These are phyloP conservation scores for Flaveria floridana DNA, from an alignment of 140 eudicot species.

Conservation along the genomic window DNA sequence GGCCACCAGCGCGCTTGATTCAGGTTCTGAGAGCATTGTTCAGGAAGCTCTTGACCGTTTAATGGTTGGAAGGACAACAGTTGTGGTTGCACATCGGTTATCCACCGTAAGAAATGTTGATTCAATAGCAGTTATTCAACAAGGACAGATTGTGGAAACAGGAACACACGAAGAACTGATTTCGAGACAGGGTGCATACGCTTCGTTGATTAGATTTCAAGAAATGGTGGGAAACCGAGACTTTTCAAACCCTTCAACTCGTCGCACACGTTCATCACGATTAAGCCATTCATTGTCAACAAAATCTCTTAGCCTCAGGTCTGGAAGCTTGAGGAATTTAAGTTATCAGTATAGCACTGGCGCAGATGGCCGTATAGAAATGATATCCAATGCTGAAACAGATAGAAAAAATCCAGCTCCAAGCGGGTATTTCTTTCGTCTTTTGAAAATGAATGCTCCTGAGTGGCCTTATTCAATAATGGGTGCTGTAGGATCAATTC, in stretches of 20 bases:
- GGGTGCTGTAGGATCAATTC: slow-evolving; percentile 92
- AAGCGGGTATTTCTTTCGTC: slow-evolving; percentile 65
- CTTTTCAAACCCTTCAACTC: slow-evolving; percentile 84
- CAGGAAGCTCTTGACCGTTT: slow-evolving; percentile 95
- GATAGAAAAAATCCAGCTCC: slow-evolving; percentile 89
- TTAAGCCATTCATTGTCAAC: slow-evolving; percentile 83
- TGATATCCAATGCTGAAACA: slow-evolving; percentile 88
- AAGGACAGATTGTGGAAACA: slow-evolving; percentile 84
- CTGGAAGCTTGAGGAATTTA: slow-evolving; percentile 86
- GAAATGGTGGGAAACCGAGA: slow-evolving; percentile 96
- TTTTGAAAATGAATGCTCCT: slow-evolving; percentile 83
- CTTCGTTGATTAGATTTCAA: slow-evolving; percentile 84
- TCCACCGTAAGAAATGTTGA: slow-evolving; percentile 94
- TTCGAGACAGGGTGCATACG: slow-evolving; percentile 70
- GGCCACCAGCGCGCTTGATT: slow-evolving; percentile 93
- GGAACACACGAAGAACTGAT: slow-evolving; percentile 91
- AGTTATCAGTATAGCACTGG: slow-evolving; percentile 94
- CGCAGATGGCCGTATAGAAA: slow-evolving; percentile 91
- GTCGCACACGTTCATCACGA: slow-evolving; percentile 80
- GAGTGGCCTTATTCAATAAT: slow-evolving; percentile 95
- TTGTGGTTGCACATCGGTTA: slow-evolving; percentile 93
- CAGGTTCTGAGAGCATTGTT: slow-evolving; percentile 85
- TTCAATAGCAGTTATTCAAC: slow-evolving; percentile 83
- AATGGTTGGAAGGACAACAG: slow-evolving; percentile 90
- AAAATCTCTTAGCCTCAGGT: slow-evolving; percentile 82